Evolutionary conservation across 225 moss, liverwort and hornwort species (phyloP).

Genomic region (Pleurozium schreberi): DNA sequence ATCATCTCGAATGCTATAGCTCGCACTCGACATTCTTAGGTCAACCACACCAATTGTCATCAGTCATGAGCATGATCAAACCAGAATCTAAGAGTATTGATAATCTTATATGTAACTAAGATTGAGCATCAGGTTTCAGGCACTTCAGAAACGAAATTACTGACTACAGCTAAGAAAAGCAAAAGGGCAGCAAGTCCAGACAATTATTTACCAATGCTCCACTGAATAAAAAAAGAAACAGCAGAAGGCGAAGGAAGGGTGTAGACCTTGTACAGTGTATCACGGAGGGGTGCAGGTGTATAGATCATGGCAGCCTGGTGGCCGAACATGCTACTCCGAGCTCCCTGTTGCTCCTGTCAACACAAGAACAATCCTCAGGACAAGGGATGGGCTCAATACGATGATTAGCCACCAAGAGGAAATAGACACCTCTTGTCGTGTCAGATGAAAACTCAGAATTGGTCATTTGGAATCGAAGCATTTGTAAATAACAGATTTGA

Average conservation of each 20-base stretch:
- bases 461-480: background rate
- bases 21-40: background rate
- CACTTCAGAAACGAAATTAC: background rate
- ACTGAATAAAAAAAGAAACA: background rate
- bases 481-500: background rate
- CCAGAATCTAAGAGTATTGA: background rate
- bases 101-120: background rate
- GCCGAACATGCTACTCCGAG: constrained; percentile 47
- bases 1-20: background rate
- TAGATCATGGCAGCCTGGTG: constrained; percentile 64
- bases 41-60: background rate
- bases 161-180: background rate
- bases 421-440: background rate
- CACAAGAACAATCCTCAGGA: background rate
- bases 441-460: background rate
- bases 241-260: background rate
- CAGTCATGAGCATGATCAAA: background rate
- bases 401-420: background rate
- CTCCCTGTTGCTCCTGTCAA: constrained; percentile 55
- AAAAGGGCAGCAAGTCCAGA: background rate
- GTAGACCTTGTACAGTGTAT: constrained; percentile 40
- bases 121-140: background rate
- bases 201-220: background rate
- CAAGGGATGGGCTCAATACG: background rate
- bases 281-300: constrained; percentile 57